Percentiles rank a stretch among this genome's conserved stretches.
Evolutionary conservation across 2,329 filamentous ascomycete genomes (phyloP).

Genomic region (Colletotrichum coccodes): DNA sequence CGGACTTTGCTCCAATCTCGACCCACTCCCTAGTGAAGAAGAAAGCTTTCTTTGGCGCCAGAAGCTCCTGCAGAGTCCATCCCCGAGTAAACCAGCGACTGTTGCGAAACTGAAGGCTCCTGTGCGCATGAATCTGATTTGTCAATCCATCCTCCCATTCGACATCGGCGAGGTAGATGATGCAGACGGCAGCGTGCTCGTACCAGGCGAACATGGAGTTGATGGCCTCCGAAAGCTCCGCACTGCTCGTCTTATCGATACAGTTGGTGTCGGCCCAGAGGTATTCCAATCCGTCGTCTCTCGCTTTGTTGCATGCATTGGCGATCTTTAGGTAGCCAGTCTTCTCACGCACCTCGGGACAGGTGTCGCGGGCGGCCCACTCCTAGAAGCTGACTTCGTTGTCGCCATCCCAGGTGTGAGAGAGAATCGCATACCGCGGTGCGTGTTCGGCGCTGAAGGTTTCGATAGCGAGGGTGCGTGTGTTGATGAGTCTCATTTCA

Average conservation of each 20-base stretch:
- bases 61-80: slow-evolving; percentile 75
- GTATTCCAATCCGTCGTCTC: slow-evolving; percentile 27
- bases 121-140: background rate
- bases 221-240: slow-evolving; percentile 38
- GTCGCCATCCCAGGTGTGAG: slow-evolving; percentile 45
- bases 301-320: slow-evolving; percentile 12
- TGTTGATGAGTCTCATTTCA: slow-evolving; percentile 42
- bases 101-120: background rate
- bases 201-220: slow-evolving; percentile 47
- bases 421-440: slow-evolving; percentile 45
- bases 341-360: slow-evolving; percentile 8
- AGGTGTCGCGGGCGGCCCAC: slow-evolving; percentile 9
- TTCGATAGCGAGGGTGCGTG: slow-evolving; percentile 35
- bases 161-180: slow-evolving; percentile 36
- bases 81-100: slow-evolving; percentile 51
- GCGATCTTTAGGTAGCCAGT: slow-evolving; percentile 19
- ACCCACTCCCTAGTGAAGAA: slow-evolving; percentile 45
- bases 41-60: slow-evolving; percentile 51
- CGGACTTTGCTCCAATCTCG: slow-evolving; percentile 37
- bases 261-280: slow-evolving; percentile 46
- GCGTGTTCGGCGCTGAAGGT: slow-evolving; percentile 33
- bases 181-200: slow-evolving; percentile 38
- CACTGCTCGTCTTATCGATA: slow-evolving; percentile 44
- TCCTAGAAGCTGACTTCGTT: slow-evolving; percentile 42
- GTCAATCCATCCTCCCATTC: background rate